Percentiles rank a stretch among this genome's conserved stretches.
Conservation (phyloP, 129 eudicot genomes). For the Flaveria sonorensis region DNA sequence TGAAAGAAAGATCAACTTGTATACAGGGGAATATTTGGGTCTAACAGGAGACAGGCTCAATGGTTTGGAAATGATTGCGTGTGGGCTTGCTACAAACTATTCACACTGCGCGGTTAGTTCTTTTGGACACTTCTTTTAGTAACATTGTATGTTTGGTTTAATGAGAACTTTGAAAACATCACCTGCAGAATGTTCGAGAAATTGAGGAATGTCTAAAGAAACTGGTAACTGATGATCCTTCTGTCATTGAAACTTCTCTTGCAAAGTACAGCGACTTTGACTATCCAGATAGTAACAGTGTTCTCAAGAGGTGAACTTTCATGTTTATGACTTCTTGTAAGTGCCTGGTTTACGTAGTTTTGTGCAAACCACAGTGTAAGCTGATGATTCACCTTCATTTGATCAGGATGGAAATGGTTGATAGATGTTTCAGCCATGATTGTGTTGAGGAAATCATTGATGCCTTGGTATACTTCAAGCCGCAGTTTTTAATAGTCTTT, state of each 20-base stretch:
- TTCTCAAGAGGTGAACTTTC: conserved; percentile 53
- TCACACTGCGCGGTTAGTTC: conserved; percentile 49
- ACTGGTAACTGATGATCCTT: conserved; percentile 73
- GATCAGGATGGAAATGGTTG: conserved; percentile 57
- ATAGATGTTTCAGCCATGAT: conserved; percentile 68
- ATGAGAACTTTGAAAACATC: not conserved
- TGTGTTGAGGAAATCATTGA: conserved; percentile 76
- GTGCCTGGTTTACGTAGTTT: not conserved
- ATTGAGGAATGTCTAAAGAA: conserved; percentile 62
- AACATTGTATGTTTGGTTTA: conserved; percentile 2
- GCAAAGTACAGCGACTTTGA: conserved; percentile 51
- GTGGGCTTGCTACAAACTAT: conserved; percentile 89
- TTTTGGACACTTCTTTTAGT: not conserved
- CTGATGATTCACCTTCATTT: conserved; percentile 15
- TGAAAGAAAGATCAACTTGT: conserved; percentile 9
- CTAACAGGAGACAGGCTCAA: conserved; percentile 71
- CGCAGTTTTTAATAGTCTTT: not conserved
- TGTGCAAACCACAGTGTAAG: not conserved
- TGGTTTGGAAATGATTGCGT: conserved; percentile 82
- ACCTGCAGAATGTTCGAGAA: conserved; percentile 59
- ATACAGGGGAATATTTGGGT: conserved; percentile 82
- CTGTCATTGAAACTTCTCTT: conserved; percentile 63
- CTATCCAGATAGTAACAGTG: conserved; percentile 58
- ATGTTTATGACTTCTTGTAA: not conserved
- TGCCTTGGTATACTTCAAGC: conserved; percentile 50